phyloP scores from a whole-genome alignment of 108 stramenopile genomes.

The Nitzschia sp. region DNA sequence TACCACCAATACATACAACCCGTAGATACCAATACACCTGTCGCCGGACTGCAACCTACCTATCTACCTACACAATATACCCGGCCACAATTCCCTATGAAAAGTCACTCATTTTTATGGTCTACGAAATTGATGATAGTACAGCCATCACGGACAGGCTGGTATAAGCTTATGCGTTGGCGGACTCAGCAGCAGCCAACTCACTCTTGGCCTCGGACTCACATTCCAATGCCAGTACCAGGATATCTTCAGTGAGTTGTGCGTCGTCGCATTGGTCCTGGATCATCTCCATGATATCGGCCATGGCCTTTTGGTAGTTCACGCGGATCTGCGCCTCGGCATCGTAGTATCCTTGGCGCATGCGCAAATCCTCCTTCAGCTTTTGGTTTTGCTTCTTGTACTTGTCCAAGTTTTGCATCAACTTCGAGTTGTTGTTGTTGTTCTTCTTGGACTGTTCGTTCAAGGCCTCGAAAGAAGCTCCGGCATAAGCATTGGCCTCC shows the following conservation, averaged over 20 bases:
- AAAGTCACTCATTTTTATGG: too few species aligned
- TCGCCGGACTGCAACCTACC: too few species aligned
- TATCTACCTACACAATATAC: too few species aligned
- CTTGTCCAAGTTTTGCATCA: conserved; percentile 46
- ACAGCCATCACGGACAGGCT: neutral
- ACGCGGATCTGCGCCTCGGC: conserved; percentile 65
- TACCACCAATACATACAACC: too few species aligned
- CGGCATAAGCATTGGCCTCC: conserved; percentile 65
- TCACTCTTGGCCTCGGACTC: conserved; percentile 58
- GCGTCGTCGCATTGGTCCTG: conserved; percentile 63
- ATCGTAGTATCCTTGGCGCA: conserved; percentile 65
- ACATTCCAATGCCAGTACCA: conserved; percentile 54
- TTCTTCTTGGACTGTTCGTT: conserved; percentile 64
- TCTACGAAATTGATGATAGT: too few species aligned
- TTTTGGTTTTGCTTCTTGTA: conserved; percentile 51
- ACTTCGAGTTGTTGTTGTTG: conserved; percentile 50
- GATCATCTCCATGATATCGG: conserved; percentile 57
- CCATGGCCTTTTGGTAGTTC: conserved; percentile 64
- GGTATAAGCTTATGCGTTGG: neutral
- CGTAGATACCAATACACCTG: too few species aligned
- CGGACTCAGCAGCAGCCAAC: conserved; percentile 36
- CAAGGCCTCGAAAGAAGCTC: conserved; percentile 60
- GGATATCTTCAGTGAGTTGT: conserved; percentile 65
- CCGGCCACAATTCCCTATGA: too few species aligned
- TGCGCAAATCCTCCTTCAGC: conserved; percentile 71